These are phyloP conservation scores for Medicago arabica DNA, from an alignment of 306 rosid genomes.

Conservation along the genomic window DNA sequence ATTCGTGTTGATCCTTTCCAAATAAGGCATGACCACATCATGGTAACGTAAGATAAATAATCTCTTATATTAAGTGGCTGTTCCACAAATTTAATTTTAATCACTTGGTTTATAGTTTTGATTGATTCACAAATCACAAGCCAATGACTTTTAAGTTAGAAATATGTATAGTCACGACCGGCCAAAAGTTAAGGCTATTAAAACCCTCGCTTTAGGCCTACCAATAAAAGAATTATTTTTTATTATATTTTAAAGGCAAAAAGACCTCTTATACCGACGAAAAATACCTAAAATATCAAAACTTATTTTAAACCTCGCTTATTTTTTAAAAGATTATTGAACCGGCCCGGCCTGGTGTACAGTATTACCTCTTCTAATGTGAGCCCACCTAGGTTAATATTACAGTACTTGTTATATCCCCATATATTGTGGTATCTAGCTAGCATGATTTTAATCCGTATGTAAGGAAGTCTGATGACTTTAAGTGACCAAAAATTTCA, in stretches of 20 bases:
- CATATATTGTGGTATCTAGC: not conserved
- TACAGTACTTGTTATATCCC: not conserved
- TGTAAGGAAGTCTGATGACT: slow-evolving; percentile 13
- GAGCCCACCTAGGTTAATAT: not conserved
- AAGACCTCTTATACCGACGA: too few relatives aligned
- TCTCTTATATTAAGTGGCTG: slow-evolving; percentile 57
- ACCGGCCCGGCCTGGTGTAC: too few relatives aligned
- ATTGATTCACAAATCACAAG: not conserved
- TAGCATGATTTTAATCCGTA: slow-evolving; percentile 16
- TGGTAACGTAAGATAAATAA: slow-evolving; percentile 71
- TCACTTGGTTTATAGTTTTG: too few relatives aligned
- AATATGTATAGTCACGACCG: too few relatives aligned
- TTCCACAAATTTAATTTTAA: not conserved
- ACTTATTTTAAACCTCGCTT: not conserved
- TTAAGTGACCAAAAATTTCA: slow-evolving; percentile 12
- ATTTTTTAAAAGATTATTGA: too few relatives aligned
- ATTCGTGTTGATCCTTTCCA: slow-evolving; percentile 58
- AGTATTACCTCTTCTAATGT: not conserved
- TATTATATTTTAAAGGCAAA: too few relatives aligned
- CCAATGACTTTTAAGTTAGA: not conserved
- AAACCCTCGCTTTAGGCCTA: too few relatives aligned
- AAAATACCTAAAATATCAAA: not conserved
- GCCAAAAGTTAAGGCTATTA: too few relatives aligned
- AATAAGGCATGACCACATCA: slow-evolving; percentile 64
- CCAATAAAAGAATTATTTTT: too few relatives aligned